Conservation (phyloP, 2,329 filamentous ascomycete genomes). For the Pleoardoris graminearum region DNA sequence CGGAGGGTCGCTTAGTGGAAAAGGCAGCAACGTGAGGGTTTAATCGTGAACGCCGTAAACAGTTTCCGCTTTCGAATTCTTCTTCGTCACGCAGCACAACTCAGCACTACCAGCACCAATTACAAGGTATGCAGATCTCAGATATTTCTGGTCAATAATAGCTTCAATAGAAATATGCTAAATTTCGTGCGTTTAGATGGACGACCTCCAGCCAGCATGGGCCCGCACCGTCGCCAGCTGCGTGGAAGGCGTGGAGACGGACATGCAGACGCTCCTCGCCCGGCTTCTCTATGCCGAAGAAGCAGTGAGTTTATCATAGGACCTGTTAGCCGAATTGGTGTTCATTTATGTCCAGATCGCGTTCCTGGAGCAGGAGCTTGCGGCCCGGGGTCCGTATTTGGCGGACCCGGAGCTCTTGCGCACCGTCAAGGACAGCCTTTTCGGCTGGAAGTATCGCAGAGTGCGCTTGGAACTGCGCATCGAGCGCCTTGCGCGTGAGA, state of each 20-base stretch:
- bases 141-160: background rate
- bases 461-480: background rate
- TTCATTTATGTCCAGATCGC: background rate
- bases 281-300: background rate
- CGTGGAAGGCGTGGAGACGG: background rate
- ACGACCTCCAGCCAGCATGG: background rate
- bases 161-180: background rate
- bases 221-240: background rate
- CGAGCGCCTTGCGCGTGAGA: background rate
- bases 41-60: background rate
- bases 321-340: background rate
- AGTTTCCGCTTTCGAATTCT: background rate
- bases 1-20: background rate
- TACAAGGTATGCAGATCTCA: no score
- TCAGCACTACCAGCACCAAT: background rate
- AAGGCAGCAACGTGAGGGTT: background rate
- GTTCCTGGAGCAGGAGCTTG: background rate
- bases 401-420: background rate
- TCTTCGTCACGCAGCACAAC: background rate
- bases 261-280: background rate
- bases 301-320: background rate
- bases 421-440: background rate
- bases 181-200: no score
- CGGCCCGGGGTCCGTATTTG: background rate
- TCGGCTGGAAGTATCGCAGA: background rate